Base-by-base conservation (phyloP, 306 rosid species). In the Prunus fruticosa region DNA sequence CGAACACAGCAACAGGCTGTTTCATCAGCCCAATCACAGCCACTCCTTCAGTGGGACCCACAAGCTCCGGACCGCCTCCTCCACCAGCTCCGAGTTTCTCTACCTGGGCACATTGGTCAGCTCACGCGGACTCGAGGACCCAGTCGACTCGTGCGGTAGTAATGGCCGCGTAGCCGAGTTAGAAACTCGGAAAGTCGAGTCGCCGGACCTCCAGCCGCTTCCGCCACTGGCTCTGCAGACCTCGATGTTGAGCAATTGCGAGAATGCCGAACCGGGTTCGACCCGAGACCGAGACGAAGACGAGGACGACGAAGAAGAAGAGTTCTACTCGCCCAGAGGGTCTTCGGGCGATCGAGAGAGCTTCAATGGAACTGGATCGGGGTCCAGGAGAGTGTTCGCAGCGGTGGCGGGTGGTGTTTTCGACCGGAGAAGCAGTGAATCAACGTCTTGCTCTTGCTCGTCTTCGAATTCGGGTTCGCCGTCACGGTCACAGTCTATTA, bases 281-380 rank as follows among this genome's bases (percentile, higher is more conserved):
- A 78, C 75, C 49, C 23, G 38, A 20, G 19, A 49, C 6, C 41
- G 11, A 2, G 67, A 72, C 6, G 67, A 72, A 0, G 67, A 64
- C 13, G 82, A 75, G 27, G 85, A 76, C 8, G 91, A 91, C 0
- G 98, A 85, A 9, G 98, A 91, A 25, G 96, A 93, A 34, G 96
- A 86, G 84, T 93, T 93, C 46, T 93, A 89, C 84, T 93, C 98
- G 3, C 98, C 98, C 6, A 89, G 88, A 82, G 96, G 93, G 46
- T 93, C 98, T 50, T 71, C 84, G 28, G 85, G 83, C 9, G 91
- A 84, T 1, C 70, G 75, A 2, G 79, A 80, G 13, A 67, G 83
- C 76, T 61, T 64, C 41, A 68, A 32, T 2, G 79, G 72, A 18
- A 83, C 77, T 14, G 97, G 93, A 74, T 91, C 97, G 51, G 90